phyloP scores from a whole-genome alignment of 1,139 yeast genomes.

The Lodderomyces margitis region DNA sequence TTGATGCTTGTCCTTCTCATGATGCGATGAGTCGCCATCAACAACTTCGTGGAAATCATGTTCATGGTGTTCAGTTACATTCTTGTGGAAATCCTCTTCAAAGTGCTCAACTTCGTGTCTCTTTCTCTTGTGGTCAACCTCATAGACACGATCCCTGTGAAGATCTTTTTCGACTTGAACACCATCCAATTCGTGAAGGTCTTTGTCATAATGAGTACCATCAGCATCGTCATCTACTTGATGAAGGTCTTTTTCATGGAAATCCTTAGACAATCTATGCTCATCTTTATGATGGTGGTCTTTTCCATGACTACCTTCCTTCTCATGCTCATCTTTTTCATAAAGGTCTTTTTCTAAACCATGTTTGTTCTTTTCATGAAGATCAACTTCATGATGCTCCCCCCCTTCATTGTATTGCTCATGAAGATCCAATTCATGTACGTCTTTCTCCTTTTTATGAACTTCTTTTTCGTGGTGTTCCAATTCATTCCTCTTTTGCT shows the following conservation, averaged over 20 bases:
- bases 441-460: slow-evolving; percentile 5
- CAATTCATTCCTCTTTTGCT: slow-evolving; percentile 4
- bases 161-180: slow-evolving; percentile 3
- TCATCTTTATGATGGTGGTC: slow-evolving; percentile 3
- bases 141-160: slow-evolving; percentile 1
- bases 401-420: slow-evolving; percentile 1
- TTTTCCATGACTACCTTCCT: neutral
- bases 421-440: slow-evolving; percentile 6
- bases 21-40: neutral
- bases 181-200: slow-evolving; percentile 5
- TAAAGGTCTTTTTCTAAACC: slow-evolving; percentile 2
- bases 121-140: slow-evolving; percentile 4
- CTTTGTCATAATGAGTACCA: slow-evolving; percentile 3
- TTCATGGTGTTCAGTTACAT: slow-evolving; percentile 6
- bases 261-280: slow-evolving; percentile 1
- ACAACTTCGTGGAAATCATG: slow-evolving; percentile 1
- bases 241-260: slow-evolving; percentile 4
- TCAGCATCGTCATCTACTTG: slow-evolving; percentile 3
- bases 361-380: slow-evolving; percentile 5
- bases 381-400: slow-evolving; percentile 4
- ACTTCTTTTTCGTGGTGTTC: slow-evolving; percentile 3
- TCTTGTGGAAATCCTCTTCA: slow-evolving; percentile 6
- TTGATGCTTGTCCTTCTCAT: slow-evolving; percentile 3
- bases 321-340: slow-evolving; percentile 6
- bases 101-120: slow-evolving; percentile 6